Evolutionary conservation across 1,284 basidiomycete species (phyloP), one percentile per base, ranked within the genome.

Genomic region (Thelephora terrestris): DNA sequence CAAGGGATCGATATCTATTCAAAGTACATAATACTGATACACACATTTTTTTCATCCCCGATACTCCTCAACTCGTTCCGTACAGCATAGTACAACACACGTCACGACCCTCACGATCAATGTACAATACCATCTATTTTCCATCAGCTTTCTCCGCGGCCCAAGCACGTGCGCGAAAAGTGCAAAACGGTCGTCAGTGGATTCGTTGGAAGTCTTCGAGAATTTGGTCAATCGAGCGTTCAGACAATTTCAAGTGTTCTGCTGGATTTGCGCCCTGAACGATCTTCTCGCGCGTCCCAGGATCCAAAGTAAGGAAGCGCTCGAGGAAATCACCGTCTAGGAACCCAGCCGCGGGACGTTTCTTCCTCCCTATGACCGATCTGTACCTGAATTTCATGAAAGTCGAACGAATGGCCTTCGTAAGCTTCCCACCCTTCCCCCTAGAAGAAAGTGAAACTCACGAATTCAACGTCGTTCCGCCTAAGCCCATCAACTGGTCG

Each of bases 251-350:
- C 39, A 42, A 42, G 20, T 21, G 9, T 42, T 42, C 39, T 23
- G 39, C 39, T 6, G 20, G 21, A 21, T 42, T 21, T 12, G 21
- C 25, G 5, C 39, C 39, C 25, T 42, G 9, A 10, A 42, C 20
- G 20, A 42, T n/a, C 12, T 25, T 21, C 25, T 25, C 21, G 25
- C 39, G 39, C 39, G 21, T 42, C 21, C 21, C n/a, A 5, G 39
- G 39, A 14, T 18, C 39, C 25, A 42, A 25, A 18, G 58, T 58
- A 47, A 90, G 68, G 65, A 85, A 82, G 25, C 71, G 67, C 62
- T 92, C 87, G 24, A 94, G 64, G 57, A 92, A 90, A 59, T 92
- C 87, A 2, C 92, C 93, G 56, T 97, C 92, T 24, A 96, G 71
- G 71, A 96, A 93, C 2, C 92, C 92, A 60, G 75, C 65, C 17